Conservation (phyloP, 106 monocot species). For the Gastrodia elata region DNA sequence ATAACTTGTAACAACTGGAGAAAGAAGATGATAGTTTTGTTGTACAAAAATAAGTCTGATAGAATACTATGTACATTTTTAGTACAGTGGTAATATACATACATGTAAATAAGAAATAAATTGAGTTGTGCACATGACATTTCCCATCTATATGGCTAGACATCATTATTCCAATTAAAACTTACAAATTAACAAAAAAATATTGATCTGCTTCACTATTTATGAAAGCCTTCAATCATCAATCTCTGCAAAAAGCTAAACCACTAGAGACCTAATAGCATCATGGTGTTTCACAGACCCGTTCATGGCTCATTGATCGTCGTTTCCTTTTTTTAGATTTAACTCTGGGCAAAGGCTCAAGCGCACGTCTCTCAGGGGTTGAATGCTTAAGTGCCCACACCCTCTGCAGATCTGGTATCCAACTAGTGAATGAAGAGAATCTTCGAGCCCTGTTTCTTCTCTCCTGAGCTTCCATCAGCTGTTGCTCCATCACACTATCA, state of each 20-base stretch:
- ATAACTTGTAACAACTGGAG: too few relatives aligned
- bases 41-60: too few relatives aligned
- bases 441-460: slow-evolving; percentile 59
- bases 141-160: neutral
- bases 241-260: neutral
- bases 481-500: slow-evolving; percentile 12
- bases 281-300: slow-evolving; percentile 75
- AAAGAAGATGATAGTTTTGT: too few relatives aligned
- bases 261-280: neutral
- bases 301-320: slow-evolving; percentile 19
- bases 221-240: neutral
- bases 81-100: too few relatives aligned
- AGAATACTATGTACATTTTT: too few relatives aligned
- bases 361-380: slow-evolving; percentile 14
- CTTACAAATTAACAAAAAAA: neutral
- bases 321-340: slow-evolving; percentile 31
- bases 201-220: neutral
- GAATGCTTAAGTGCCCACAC: slow-evolving; percentile 69
- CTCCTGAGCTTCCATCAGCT: slow-evolving; percentile 42
- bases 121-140: too few relatives aligned
- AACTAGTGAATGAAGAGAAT: slow-evolving; percentile 59
- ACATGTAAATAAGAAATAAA: too few relatives aligned
- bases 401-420: slow-evolving; percentile 63
- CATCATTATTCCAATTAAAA: neutral
- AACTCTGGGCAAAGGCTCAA: slow-evolving; percentile 4